A percentile compares a stretch with the other conserved stretches of the same genome.
Evolutionary conservation across 352 stramenopile genomes (phyloP).

Genomic region (Pythium apleroticum): DNA sequence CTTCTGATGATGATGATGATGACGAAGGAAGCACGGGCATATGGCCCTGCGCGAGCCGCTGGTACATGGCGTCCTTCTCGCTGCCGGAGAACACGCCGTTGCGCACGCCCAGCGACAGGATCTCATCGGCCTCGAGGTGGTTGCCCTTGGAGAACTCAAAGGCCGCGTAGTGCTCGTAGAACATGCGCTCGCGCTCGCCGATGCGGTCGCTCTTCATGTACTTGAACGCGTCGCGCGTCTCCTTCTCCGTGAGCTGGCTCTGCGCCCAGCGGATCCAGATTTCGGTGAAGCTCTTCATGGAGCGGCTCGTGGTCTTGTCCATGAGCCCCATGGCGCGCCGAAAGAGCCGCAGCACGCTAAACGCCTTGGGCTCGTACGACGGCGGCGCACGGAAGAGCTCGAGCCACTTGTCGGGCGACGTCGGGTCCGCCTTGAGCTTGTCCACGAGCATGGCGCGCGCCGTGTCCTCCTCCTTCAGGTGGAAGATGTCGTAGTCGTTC

Average conservation of each 20-base stretch:
- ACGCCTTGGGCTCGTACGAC: constrained; percentile 38
- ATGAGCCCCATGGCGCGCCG: constrained; percentile 46
- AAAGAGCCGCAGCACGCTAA: constrained; percentile 44
- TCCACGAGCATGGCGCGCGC: constrained; percentile 44
- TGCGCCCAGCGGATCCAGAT: constrained; percentile 65
- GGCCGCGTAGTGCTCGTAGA: constrained; percentile 66
- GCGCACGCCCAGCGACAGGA: constrained; percentile 49
- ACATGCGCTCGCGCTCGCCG: constrained; percentile 41
- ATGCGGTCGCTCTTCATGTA: constrained; percentile 60
- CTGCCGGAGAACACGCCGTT: constrained; percentile 37
- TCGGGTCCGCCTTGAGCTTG: constrained; percentile 47
- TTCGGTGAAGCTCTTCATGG: constrained; percentile 45
- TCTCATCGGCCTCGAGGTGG: constrained; percentile 46
- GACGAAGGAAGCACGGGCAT: constrained; percentile 4
- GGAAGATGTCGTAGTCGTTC: constrained; percentile 57
- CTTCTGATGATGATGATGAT: constrained; percentile 7
- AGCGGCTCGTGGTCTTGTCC: constrained; percentile 30
- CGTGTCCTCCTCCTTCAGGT: constrained; percentile 50
- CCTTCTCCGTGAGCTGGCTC: constrained; percentile 45
- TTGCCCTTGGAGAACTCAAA: constrained; percentile 63
- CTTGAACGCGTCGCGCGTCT: constrained; percentile 49
- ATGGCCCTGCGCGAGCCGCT: constrained; percentile 36
- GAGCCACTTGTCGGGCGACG: constrained; percentile 49
- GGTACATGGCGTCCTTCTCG: constrained; percentile 43
- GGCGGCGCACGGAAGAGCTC: constrained; percentile 50